phyloP scores from a whole-genome alignment of 2,329 filamentous ascomycete genomes.

The Aspergillus ochraceus region DNA sequence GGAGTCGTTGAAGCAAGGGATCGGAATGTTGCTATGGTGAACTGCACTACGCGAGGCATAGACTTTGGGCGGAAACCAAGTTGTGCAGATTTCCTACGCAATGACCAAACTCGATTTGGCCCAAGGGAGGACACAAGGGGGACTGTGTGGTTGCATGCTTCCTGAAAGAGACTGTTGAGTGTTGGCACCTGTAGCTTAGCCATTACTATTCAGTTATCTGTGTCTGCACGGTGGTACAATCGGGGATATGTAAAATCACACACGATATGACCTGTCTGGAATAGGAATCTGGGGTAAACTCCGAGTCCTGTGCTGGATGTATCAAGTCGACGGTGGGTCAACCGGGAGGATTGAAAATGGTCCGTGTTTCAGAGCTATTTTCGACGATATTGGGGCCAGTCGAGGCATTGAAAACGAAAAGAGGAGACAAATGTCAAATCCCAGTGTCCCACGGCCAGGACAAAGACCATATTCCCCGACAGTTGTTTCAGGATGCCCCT shows the following conservation, averaged over 20 bases:
- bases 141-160: neutral
- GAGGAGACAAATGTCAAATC: neutral
- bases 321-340: neutral
- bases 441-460: neutral
- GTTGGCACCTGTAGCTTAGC: neutral
- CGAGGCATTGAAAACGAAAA: neutral
- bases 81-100: neutral
- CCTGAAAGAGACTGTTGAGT: neutral
- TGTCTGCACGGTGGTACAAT: neutral
- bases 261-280: neutral
- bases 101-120: neutral
- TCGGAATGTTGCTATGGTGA: slow-evolving; percentile 2
- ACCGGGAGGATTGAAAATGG: neutral
- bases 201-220: neutral
- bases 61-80: neutral
- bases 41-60: neutral
- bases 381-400: neutral
- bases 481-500: neutral
- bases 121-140: neutral
- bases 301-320: neutral
- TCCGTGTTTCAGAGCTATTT: neutral
- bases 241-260: neutral
- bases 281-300: neutral
- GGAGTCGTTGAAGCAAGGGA: neutral
- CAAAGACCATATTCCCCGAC: too few relatives aligned